These are phyloP conservation scores for Cytospora piceicola DNA, from an alignment of 2,329 filamentous ascomycete species.

Conservation along the genomic window DNA sequence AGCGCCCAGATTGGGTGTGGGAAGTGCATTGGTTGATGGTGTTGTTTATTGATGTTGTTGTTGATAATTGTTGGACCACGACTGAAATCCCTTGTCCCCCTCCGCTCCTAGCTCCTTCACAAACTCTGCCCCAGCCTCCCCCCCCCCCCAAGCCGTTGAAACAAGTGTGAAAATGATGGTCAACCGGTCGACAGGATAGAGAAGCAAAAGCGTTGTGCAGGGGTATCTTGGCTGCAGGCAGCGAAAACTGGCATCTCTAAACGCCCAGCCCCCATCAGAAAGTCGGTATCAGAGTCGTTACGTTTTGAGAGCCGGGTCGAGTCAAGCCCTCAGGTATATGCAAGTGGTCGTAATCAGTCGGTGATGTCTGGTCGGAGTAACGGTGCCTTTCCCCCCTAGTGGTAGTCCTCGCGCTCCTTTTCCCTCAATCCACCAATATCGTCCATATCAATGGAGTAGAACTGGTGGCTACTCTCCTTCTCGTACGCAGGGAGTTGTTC, in stretches of 20 bases:
- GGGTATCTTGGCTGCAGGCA: conserved; percentile 30
- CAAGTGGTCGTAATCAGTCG: conserved; percentile 24
- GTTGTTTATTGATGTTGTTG: conserved; percentile 8
- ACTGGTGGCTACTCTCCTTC: conserved; percentile 76
- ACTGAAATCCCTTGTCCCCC: conserved; percentile 9
- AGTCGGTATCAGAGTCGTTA: conserved; percentile 31
- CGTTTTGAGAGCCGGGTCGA: conserved; percentile 15
- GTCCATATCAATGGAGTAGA: conserved; percentile 93
- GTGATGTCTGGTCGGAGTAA: conserved; percentile 20
- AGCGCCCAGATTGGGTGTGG: conserved; percentile 10
- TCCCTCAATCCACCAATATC: conserved; percentile 93
- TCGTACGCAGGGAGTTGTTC: conserved; percentile 86
- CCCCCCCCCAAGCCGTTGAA: conserved; percentile 7
- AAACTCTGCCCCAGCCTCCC: conserved; percentile 5
- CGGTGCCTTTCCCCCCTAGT: conserved; percentile 28
- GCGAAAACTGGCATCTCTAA: conserved; percentile 27
- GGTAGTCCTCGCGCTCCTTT: conserved; percentile 63
- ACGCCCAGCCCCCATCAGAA: conserved; percentile 26
- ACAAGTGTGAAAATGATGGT: conserved; percentile 13
- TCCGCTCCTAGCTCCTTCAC: conserved; percentile 6
- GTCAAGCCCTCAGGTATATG: conserved; percentile 25
- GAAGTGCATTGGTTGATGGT: conserved; percentile 12
- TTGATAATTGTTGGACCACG: conserved; percentile 14
- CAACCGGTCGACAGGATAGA: conserved; percentile 29
- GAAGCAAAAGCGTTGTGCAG: conserved; percentile 24